Evolutionary conservation across 2,329 filamentous ascomycete genomes (phyloP).

Genomic region (Fusarium duplospermum): DNA sequence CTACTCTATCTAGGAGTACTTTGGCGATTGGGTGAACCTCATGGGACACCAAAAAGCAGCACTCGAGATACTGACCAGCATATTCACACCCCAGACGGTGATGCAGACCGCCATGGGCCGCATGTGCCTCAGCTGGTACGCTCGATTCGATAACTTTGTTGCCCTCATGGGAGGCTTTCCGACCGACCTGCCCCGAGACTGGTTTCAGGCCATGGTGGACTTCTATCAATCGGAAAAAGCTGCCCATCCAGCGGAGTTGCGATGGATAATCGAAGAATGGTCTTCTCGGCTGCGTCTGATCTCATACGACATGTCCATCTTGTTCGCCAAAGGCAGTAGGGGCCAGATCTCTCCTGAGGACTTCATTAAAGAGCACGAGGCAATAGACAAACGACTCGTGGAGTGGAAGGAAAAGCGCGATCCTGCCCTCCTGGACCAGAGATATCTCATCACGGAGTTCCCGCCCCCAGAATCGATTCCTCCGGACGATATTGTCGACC

Average conservation of each 20-base stretch:
- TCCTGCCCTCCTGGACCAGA: slow-evolving; percentile 69
- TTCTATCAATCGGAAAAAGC: slow-evolving; percentile 71
- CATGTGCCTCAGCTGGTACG: slow-evolving; percentile 88
- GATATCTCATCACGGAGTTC: slow-evolving; percentile 73
- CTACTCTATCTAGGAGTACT: slow-evolving; percentile 76
- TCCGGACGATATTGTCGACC: slow-evolving; percentile 77
- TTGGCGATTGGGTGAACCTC: slow-evolving; percentile 95
- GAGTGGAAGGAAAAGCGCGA: slow-evolving; percentile 70
- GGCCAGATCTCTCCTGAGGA: slow-evolving; percentile 72
- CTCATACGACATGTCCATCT: slow-evolving; percentile 81
- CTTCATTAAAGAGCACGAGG: slow-evolving; percentile 72
- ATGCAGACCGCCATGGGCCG: slow-evolving; percentile 77
- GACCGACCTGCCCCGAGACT: slow-evolving; percentile 78
- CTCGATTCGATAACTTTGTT: slow-evolving; percentile 86
- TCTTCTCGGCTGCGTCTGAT: slow-evolving; percentile 77
- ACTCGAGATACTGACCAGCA: slow-evolving; percentile 78
- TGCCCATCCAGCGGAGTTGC: slow-evolving; percentile 70
- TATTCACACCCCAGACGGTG: slow-evolving; percentile 82
- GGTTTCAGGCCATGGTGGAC: slow-evolving; percentile 76
- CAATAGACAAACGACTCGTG: slow-evolving; percentile 60
- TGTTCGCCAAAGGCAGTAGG: slow-evolving; percentile 77
- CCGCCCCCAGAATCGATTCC: slow-evolving; percentile 61
- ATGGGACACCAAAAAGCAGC: slow-evolving; percentile 94
- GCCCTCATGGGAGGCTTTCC: slow-evolving; percentile 85
- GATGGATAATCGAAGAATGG: slow-evolving; percentile 74